A percentile compares a stretch with the other conserved stretches of the same genome.
phyloP scores from a whole-genome alignment of 1,139 yeast genomes.

The Candida sanyaensis region DNA sequence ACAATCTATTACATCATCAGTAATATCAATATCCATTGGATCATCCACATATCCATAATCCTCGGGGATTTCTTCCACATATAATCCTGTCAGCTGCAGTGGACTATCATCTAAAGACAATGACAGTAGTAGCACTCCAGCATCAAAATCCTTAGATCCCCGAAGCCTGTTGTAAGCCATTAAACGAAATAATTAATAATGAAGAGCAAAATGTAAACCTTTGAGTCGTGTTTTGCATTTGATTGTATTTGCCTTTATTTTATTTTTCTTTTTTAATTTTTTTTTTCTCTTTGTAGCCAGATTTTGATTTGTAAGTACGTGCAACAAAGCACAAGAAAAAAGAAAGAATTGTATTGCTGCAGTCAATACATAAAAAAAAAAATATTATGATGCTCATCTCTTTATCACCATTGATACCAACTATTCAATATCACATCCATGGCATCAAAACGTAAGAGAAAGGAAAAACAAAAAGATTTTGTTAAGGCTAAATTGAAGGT shows the following conservation, averaged over 20 bases:
- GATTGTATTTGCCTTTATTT: too few species aligned
- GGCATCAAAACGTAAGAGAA: slow-evolving; percentile 62
- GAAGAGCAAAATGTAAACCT: background rate
- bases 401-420: background rate
- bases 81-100: background rate
- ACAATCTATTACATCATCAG: background rate
- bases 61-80: slow-evolving; percentile 1
- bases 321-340: slow-evolving; percentile 1
- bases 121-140: slow-evolving; percentile 26
- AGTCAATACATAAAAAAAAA: background rate
- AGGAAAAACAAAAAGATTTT: slow-evolving; percentile 74
- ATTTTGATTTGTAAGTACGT: background rate
- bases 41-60: slow-evolving; percentile 11
- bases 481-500: slow-evolving; percentile 81
- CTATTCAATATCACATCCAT: slow-evolving; percentile 21
- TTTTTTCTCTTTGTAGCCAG: too few species aligned
- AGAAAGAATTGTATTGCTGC: slow-evolving; percentile 1
- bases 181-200: background rate
- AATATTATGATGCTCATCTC: slow-evolving; percentile 2
- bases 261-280: too few species aligned
- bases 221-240: too few species aligned
- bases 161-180: slow-evolving; percentile 4
- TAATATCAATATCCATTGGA: slow-evolving; percentile 20
- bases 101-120: slow-evolving; percentile 27
- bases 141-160: slow-evolving; percentile 20